Evolutionary conservation across 1,284 basidiomycete species (phyloP).

Genomic region (Apiotrichum sp.): DNA sequence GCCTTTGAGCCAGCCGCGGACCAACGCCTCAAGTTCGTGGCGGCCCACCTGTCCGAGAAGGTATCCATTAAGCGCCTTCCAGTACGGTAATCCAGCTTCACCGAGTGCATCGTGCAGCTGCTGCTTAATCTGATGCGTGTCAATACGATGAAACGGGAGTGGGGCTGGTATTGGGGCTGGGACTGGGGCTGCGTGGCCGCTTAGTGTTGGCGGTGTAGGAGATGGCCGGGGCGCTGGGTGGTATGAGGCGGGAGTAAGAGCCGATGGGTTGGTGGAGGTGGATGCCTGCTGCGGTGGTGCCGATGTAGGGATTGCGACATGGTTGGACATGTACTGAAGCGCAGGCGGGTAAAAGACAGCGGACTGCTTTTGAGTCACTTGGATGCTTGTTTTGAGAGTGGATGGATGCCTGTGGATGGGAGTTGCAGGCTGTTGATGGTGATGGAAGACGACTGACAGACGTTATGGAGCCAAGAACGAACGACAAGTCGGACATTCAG

Average conservation of each 20-base stretch:
- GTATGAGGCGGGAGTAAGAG: constrained; percentile 50
- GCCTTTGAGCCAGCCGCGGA: constrained; percentile 37
- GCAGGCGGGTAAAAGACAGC: not conserved
- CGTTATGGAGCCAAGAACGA: too few relatives aligned
- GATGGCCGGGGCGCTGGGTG: constrained; percentile 43
- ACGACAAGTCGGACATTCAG: too few relatives aligned
- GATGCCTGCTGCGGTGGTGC: constrained; percentile 43
- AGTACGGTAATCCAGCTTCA: constrained; percentile 57
- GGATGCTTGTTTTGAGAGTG: not conserved
- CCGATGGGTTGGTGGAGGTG: constrained; percentile 49
- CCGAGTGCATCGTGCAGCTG: constrained; percentile 69
- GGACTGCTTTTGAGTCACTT: too few relatives aligned
- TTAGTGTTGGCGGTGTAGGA: constrained; percentile 47
- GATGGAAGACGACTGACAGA: too few relatives aligned
- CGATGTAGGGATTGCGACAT: constrained; percentile 58
- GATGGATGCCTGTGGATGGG: constrained; percentile 3
- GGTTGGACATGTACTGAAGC: constrained; percentile 22
- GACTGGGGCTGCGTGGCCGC: constrained; percentile 21
- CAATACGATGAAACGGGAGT: constrained; percentile 34
- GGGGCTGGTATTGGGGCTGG: not conserved
- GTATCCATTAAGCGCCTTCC: constrained; percentile 44
- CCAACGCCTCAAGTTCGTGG: constrained; percentile 38
- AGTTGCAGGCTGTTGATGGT: not conserved
- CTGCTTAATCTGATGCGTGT: constrained; percentile 57
- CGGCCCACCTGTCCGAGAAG: constrained; percentile 39